Percentiles rank a stretch among this genome's conserved stretches.
These are phyloP conservation scores for Blastocystis sp. DNA, from an alignment of 352 stramenopile species.

Conservation along the genomic window DNA sequence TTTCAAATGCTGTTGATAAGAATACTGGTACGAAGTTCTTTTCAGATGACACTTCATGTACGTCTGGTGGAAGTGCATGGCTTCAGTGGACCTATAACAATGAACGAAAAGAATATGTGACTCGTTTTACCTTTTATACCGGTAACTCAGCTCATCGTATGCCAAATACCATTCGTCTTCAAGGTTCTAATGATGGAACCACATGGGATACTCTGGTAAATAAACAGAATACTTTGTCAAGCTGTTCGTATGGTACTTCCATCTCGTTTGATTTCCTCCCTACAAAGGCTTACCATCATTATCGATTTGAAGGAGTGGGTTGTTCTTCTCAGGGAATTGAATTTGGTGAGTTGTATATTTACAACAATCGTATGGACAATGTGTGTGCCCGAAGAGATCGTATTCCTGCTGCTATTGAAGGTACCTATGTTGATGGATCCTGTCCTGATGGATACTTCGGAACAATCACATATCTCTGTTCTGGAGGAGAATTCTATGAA, in stretches of 20 bases:
- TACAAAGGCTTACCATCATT: conserved; percentile 28
- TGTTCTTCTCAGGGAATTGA: conserved; percentile 25
- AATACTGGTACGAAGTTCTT: conserved; percentile 17
- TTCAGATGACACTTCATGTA: neutral
- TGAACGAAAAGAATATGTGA: conserved; percentile 1
- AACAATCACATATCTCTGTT: neutral
- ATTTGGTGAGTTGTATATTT: neutral
- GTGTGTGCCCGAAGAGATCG: neutral
- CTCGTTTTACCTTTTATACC: neutral
- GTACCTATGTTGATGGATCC: neutral
- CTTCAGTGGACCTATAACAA: conserved; percentile 13
- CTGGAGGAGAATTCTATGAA: neutral
- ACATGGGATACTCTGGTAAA: neutral
- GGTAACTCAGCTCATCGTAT: neutral
- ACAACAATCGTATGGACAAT: neutral
- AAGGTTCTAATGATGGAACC: neutral
- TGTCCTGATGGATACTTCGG: neutral
- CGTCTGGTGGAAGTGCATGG: conserved; percentile 34
- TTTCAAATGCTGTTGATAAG: neutral
- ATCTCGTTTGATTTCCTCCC: conserved; percentile 4
- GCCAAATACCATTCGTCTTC: neutral
- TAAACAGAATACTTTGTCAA: neutral
- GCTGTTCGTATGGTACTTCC: neutral
- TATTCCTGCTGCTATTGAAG: neutral
- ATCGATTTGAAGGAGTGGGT: neutral